A percentile compares a stretch with the other conserved stretches of the same genome.
These are phyloP conservation scores for Eragrostis nindensis DNA, from an alignment of 176 grass and related monocot species.

Conservation along the genomic window DNA sequence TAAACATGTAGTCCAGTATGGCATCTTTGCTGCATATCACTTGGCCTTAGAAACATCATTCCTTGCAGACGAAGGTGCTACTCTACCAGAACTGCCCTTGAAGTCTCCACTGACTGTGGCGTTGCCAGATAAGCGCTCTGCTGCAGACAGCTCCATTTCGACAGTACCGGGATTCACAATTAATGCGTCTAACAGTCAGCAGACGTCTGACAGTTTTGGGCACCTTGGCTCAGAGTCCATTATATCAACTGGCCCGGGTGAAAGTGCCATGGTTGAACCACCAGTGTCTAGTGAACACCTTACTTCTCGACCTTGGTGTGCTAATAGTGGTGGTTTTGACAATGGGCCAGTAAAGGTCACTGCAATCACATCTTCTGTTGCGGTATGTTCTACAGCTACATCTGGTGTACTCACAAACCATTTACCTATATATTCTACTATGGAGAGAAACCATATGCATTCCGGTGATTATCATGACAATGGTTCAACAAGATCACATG, in stretches of 20 bases:
- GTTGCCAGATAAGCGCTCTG: constrained; percentile 70
- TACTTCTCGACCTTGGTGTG: constrained; percentile 31
- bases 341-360: constrained; percentile 32
- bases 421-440: constrained; percentile 35
- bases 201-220: constrained; percentile 36
- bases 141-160: constrained; percentile 72
- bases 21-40: constrained; percentile 97
- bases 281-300: constrained; percentile 35
- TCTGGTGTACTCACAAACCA: constrained; percentile 30
- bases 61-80: constrained; percentile 93
- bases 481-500: constrained; percentile 41
- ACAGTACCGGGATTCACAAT: constrained; percentile 65
- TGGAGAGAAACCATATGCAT: constrained; percentile 51
- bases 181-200: constrained; percentile 39
- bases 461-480: constrained; percentile 59
- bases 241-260: constrained; percentile 35
- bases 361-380: constrained; percentile 22
- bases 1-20: constrained; percentile 90
- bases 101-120: constrained; percentile 80
- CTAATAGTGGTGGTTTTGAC: constrained; percentile 36
- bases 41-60: constrained; percentile 96
- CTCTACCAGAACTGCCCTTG: constrained; percentile 71
- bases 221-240: constrained; percentile 27
- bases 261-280: constrained; percentile 21
- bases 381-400: constrained; percentile 43